phyloP scores from a whole-genome alignment of 2,329 filamentous ascomycete genomes.

The Paecilomyces formosus region DNA sequence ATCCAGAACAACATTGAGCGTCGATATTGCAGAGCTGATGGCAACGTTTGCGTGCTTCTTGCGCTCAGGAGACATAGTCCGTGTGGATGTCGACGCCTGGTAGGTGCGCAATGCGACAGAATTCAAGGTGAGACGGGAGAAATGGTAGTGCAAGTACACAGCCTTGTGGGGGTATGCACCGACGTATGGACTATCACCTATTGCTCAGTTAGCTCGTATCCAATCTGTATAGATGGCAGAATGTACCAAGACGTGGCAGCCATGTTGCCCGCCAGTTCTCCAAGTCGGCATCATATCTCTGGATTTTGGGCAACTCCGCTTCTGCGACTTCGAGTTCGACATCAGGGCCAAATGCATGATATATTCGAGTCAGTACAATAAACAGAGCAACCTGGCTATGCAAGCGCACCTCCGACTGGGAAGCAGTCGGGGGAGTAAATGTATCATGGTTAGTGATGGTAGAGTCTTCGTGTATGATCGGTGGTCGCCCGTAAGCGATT shows the following conservation, averaged over 20 bases:
- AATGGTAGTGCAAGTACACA: slow-evolving; percentile 44
- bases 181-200: slow-evolving; percentile 41
- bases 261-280: slow-evolving; percentile 30
- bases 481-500: slow-evolving; percentile 37
- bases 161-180: slow-evolving; percentile 45
- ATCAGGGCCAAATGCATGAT: slow-evolving; percentile 37
- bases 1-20: slow-evolving; percentile 34
- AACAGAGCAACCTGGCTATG: slow-evolving; percentile 38
- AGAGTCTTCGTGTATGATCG: slow-evolving; percentile 35
- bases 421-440: slow-evolving; percentile 21
- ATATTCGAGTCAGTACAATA: slow-evolving; percentile 37
- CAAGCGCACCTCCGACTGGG: slow-evolving; percentile 28
- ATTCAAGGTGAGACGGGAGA: slow-evolving; percentile 44
- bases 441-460: slow-evolving; percentile 29
- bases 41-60: slow-evolving; percentile 38
- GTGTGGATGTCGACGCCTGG: slow-evolving; percentile 27
- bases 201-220: neutral
- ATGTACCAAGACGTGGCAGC: slow-evolving; percentile 28
- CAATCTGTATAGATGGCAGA: neutral
- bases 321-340: slow-evolving; percentile 35
- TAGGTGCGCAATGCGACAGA: slow-evolving; percentile 44
- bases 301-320: slow-evolving; percentile 32
- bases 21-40: slow-evolving; percentile 35
- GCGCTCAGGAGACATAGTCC: slow-evolving; percentile 37
- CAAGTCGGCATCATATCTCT: slow-evolving; percentile 32